Evolutionary conservation across 2,329 filamentous ascomycete genomes (phyloP).

Genomic region (Macrophomina pseudophaseolina): DNA sequence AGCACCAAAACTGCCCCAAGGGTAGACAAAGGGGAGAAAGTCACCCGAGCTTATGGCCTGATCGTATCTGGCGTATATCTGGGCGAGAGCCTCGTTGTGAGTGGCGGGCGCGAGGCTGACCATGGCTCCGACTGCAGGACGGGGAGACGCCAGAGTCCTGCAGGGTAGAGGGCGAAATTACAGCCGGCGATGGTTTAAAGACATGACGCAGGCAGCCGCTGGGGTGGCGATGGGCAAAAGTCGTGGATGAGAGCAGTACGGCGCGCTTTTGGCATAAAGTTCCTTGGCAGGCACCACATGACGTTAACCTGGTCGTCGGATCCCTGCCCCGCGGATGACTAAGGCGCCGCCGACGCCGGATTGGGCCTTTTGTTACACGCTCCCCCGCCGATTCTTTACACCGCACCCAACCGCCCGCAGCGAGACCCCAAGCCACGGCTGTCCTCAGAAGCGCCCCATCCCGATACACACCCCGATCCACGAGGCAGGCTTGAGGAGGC

Average conservation of each 20-base stretch:
- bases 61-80: conserved; percentile 50
- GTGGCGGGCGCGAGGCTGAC: conserved; percentile 28
- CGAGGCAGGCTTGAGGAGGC: conserved; percentile 11
- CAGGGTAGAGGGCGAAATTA: not conserved
- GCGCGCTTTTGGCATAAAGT: conserved; percentile 5
- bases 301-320: not conserved
- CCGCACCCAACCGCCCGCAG: conserved; percentile 8
- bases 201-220: not conserved
- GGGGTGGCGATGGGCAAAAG: not conserved
- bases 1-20: conserved; percentile 47
- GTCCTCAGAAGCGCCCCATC: not conserved
- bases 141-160: conserved; percentile 1
- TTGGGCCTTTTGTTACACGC: conserved; percentile 5
- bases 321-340: conserved; percentile 4
- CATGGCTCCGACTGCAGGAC: conserved; percentile 34
- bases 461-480: not conserved
- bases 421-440: not conserved
- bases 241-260: not conserved
- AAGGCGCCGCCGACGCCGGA: not conserved
- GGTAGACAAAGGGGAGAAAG: conserved; percentile 51
- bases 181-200: not conserved
- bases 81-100: conserved; percentile 39
- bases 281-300: conserved; percentile 21
- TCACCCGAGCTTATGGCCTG: conserved; percentile 45
- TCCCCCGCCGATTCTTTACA: conserved; percentile 22